phyloP scores from a whole-genome alignment of 805 yeast species.

The Torulaspora franciscae region DNA sequence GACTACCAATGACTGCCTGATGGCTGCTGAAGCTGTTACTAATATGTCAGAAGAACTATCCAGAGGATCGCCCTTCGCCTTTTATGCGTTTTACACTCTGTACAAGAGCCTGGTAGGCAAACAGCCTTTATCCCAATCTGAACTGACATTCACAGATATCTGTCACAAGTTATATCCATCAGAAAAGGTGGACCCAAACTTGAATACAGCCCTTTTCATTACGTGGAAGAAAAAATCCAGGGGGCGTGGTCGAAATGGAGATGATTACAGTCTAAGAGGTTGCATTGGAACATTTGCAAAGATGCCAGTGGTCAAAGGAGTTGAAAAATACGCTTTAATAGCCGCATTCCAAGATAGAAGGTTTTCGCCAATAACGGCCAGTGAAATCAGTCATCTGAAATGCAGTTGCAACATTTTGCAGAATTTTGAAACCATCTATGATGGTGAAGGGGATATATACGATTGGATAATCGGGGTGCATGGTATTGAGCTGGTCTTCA shows the following conservation, averaged over 20 bases:
- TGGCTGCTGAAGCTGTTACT: not conserved
- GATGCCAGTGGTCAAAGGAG: constrained; percentile 51
- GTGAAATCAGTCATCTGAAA: constrained; percentile 52
- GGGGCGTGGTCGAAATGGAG: constrained; percentile 1
- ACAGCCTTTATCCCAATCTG: not conserved
- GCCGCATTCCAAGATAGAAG: constrained; percentile 78
- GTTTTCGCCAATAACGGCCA: constrained; percentile 55
- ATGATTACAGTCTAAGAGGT: constrained; percentile 55
- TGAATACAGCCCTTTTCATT: constrained; percentile 64
- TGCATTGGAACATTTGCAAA: constrained; percentile 87
- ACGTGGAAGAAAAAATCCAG: constrained; percentile 64
- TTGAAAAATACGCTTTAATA: constrained; percentile 54
- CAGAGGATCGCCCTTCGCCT: constrained; percentile 29
- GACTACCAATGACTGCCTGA: not conserved
- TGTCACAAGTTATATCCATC: constrained; percentile 19
- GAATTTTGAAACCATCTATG: constrained; percentile 38
- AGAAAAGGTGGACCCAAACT: constrained; percentile 9
- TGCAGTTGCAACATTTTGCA: constrained; percentile 33
- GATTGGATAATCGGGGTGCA: constrained; percentile 83
- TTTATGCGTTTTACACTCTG: constrained; percentile 34
- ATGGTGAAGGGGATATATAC: constrained; percentile 46
- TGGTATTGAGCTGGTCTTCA: constrained; percentile 65
- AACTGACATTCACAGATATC: constrained; percentile 15
- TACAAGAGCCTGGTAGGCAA: constrained; percentile 17
- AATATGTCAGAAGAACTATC: constrained; percentile 7